A percentile compares a stretch with the other conserved stretches of the same genome.
These are phyloP conservation scores for Candida pseudofarinosa DNA, from an alignment of 805 yeast genomes.

Conservation along the genomic window DNA sequence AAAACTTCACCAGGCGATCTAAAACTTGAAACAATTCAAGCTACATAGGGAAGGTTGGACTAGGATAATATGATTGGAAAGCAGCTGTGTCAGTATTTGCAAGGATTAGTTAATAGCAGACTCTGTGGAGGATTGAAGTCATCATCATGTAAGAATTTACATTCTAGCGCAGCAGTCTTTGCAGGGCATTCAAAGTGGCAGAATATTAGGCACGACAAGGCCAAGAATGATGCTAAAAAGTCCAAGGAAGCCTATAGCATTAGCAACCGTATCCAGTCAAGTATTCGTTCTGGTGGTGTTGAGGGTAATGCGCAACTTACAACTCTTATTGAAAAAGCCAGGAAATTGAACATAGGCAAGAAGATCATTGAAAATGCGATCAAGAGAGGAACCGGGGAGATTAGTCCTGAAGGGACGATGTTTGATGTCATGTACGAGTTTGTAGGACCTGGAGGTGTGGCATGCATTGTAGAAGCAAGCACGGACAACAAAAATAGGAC, in stretches of 20 bases:
- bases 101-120: neutral
- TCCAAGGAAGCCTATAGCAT: slow-evolving; percentile 65
- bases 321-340: slow-evolving; percentile 75
- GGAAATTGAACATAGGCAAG: slow-evolving; percentile 71
- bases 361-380: slow-evolving; percentile 84
- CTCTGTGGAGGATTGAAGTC: neutral
- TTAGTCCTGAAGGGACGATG: slow-evolving; percentile 46
- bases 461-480: slow-evolving; percentile 77
- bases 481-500: slow-evolving; percentile 89
- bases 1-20: neutral
- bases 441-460: slow-evolving; percentile 88
- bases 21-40: no score
- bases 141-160: slow-evolving; percentile 6
- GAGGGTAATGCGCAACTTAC: slow-evolving; percentile 65
- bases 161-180: slow-evolving; percentile 10
- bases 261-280: slow-evolving; percentile 69
- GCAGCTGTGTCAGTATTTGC: neutral
- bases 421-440: slow-evolving; percentile 72
- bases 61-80: neutral
- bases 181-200: slow-evolving; percentile 97
- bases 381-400: slow-evolving; percentile 75
- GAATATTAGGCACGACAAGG: slow-evolving; percentile 89
- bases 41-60: neutral
- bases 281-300: slow-evolving; percentile 67
- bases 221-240: slow-evolving; percentile 81